Evolutionary conservation across 345 rosid genomes (phyloP).

Genomic region (Gossypioides kirkii): DNA sequence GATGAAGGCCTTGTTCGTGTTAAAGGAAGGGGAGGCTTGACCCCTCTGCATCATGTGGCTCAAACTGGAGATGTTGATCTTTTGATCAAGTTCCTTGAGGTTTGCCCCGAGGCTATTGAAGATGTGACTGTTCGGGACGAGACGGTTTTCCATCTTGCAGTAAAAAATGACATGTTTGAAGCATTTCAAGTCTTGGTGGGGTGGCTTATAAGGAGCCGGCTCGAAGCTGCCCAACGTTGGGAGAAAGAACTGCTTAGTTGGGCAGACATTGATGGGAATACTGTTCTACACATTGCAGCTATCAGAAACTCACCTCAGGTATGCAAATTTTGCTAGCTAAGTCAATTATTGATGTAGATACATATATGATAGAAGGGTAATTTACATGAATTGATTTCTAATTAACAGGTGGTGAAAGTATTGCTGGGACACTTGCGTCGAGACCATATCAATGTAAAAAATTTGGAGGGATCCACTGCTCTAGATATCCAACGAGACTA

Average conservation of each 20-base stretch:
- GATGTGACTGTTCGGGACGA: too few relatives aligned
- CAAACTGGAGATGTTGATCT: slow-evolving; percentile 3
- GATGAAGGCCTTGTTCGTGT: background rate
- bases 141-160: slow-evolving; percentile 20
- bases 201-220: too few relatives aligned
- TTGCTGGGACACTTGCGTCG: background rate
- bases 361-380: too few relatives aligned
- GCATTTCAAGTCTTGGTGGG: background rate
- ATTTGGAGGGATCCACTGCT: background rate
- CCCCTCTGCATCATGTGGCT: slow-evolving; percentile 21
- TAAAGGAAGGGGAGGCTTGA: slow-evolving; percentile 19
- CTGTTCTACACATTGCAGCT: background rate
- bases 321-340: background rate
- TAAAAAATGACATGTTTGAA: background rate
- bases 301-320: background rate
- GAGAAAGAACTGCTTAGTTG: background rate
- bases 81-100: background rate
- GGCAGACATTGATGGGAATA: background rate
- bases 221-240: background rate
- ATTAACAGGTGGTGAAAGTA: too few relatives aligned
- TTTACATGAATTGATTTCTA: too few relatives aligned
- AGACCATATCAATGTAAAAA: background rate
- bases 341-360: too few relatives aligned
- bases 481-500: background rate
- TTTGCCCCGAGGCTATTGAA: too few relatives aligned